A percentile compares a stretch with the other conserved stretches of the same genome.
Evolutionary conservation across 495 filamentous ascomycete species (phyloP).

Genomic region (Trichoderma virens): DNA sequence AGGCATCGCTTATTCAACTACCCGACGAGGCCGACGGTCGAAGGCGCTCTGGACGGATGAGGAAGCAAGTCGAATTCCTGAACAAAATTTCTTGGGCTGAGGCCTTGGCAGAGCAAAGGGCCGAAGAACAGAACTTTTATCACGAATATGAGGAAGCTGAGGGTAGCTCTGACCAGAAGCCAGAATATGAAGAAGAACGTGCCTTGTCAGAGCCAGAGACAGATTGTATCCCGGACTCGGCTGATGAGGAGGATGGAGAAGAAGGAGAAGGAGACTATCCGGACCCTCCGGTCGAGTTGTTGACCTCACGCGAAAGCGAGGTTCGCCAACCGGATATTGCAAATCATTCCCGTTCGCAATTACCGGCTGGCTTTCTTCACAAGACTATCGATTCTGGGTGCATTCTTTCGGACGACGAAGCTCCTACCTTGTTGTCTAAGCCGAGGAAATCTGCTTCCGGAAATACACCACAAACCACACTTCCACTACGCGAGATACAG

Average conservation of each 20-base stretch:
- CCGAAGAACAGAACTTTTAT: not conserved
- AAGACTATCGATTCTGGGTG: not conserved
- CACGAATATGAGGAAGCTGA: not conserved
- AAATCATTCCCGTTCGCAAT: not conserved
- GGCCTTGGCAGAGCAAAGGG: not conserved
- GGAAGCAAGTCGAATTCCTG: conserved; percentile 7
- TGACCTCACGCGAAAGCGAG: not conserved
- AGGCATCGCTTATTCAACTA: not conserved
- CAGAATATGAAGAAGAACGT: not conserved
- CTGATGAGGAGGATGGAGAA: not conserved
- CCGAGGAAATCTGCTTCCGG: not conserved
- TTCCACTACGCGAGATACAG: not conserved
- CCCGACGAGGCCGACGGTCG: not conserved
- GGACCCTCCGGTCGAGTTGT: not conserved
- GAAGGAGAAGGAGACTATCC: not conserved
- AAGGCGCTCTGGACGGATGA: not conserved
- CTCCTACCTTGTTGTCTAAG: not conserved
- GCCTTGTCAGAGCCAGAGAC: not conserved
- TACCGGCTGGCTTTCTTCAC: not conserved
- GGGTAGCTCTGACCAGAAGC: not conserved
- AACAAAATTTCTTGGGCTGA: conserved; percentile 9
- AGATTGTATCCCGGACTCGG: not conserved
- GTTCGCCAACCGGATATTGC: not conserved
- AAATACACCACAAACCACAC: not conserved
- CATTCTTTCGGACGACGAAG: not conserved